Base-by-base conservation (phyloP, 2,329 filamentous ascomycete genomes). In the Truncatella angustata region DNA sequence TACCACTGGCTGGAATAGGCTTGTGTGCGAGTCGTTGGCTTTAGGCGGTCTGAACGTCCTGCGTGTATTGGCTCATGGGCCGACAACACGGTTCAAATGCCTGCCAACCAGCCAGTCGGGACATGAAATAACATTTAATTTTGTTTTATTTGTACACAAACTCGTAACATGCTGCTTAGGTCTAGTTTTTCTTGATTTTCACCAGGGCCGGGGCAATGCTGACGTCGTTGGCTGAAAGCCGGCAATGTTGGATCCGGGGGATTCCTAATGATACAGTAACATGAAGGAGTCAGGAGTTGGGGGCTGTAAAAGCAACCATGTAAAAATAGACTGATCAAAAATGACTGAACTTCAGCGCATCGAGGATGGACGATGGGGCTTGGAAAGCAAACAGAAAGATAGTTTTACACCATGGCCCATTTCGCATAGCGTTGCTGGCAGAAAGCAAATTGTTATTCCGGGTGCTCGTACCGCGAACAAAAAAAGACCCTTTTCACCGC, bases 251-350 rank as follows among this genome's bases (percentile, higher is more conserved):
- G n/a, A 21, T 40, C 37, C 37, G 24, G 24, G 21, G 16, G 23
- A 43, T 44, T 23, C 40, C 16, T 11, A 28, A 26, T 7, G 23
- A 12, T 24, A 44, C 40, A 24, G 40, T 24, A 44, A 21, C 24
- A 24, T 26, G 40, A 44, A 44, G 32, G 32, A 28, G 24, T 39
- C 21, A 37, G 21, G 21, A 49, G 20, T 32, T 37, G 16, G 23
- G 16, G 28, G 28, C 30, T 18, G n/a, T 47, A 49, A 39, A 49
- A 49, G 46, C 46, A 49, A 49, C n/a, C 46, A 18, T 36, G 30
- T 35, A 36, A 49, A 39, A 49, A 49, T 39, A 49, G 46, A 49
- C 46, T 12, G 6, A 30, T 49, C 46, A 23, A n/a, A 36, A 23
- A 39, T 37, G 30, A 39, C 7, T 7, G 18, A 11, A 9, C 10